Conservation (phyloP, 2,329 filamentous ascomycete species). For the Davidsoniella virescens region DNA sequence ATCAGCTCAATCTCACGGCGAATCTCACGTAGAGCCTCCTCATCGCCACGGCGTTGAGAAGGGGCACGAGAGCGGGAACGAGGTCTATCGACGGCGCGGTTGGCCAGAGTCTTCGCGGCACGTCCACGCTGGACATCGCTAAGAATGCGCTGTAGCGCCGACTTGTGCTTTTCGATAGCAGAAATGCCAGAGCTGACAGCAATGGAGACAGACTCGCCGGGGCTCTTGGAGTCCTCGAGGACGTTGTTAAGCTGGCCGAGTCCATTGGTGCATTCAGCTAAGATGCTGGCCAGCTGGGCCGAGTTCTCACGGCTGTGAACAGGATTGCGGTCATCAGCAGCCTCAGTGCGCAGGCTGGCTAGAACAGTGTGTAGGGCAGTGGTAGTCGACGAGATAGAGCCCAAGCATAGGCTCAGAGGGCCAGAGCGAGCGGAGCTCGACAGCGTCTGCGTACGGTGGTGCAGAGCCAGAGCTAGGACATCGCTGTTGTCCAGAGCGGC, state of each 20-base stretch:
- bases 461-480: constrained; percentile 37
- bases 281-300: constrained; percentile 33
- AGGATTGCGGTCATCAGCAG: constrained; percentile 38
- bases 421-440: constrained; percentile 24
- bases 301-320: constrained; percentile 29
- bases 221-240: constrained; percentile 22
- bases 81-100: constrained; percentile 20
- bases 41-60: background rate
- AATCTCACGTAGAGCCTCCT: constrained; percentile 6
- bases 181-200: constrained; percentile 21
- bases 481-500: constrained; percentile 39
- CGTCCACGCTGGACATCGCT: constrained; percentile 39
- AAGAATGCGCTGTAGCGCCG: constrained; percentile 38
- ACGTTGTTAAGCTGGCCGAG: constrained; percentile 38
- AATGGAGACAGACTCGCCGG: constrained; percentile 9
- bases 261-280: constrained; percentile 38
- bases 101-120: constrained; percentile 23
- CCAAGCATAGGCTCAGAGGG: constrained; percentile 1
- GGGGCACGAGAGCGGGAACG: constrained; percentile 33
- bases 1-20: constrained; percentile 32
- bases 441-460: constrained; percentile 31
- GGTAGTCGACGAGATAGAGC: constrained; percentile 30
- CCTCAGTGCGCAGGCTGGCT: constrained; percentile 40
- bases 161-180: constrained; percentile 35
- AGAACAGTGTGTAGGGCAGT: constrained; percentile 38